Percentiles rank a stretch among this genome's conserved stretches.
Evolutionary conservation across 1,139 yeast species (phyloP).

Genomic region (Yamadazyma membranifaciens): DNA sequence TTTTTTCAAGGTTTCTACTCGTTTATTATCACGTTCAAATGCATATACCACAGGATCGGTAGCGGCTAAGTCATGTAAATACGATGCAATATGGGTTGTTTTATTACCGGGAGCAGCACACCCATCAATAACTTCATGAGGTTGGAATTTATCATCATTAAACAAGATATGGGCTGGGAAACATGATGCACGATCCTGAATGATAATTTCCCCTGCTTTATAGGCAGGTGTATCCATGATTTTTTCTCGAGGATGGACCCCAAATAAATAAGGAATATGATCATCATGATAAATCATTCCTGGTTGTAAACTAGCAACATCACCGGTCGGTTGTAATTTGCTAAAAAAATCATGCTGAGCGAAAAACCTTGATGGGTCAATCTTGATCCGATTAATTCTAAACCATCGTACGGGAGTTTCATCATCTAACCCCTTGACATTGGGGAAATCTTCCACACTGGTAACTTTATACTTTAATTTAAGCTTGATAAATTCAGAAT

Average conservation of each 20-base stretch:
- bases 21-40: conserved; percentile 76
- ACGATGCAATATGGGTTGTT: conserved; percentile 86
- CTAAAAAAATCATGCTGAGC: conserved; percentile 38
- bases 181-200: conserved; percentile 96
- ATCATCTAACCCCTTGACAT: conserved; percentile 37
- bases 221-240: conserved; percentile 67
- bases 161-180: conserved; percentile 86
- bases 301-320: conserved; percentile 45
- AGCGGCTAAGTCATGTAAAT: conserved; percentile 24
- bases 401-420: conserved; percentile 90
- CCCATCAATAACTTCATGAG: conserved; percentile 73
- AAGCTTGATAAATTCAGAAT: conserved; percentile 77
- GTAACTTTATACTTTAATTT: conserved; percentile 66
- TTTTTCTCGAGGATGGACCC: conserved; percentile 73
- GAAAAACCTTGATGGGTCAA: conserved; percentile 39
- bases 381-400: conserved; percentile 62
- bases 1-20: conserved; percentile 69
- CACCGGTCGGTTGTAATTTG: conserved; percentile 47
- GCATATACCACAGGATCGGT: conserved; percentile 59
- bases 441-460: conserved; percentile 32
- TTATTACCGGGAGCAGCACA: conserved; percentile 99
- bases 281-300: conserved; percentile 71
- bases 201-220: conserved; percentile 71
- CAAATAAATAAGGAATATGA: conserved; percentile 72
- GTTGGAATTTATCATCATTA: conserved; percentile 46